phyloP scores from a whole-genome alignment of 2,329 filamentous ascomycete genomes.

The Fusarium anthophilum region DNA sequence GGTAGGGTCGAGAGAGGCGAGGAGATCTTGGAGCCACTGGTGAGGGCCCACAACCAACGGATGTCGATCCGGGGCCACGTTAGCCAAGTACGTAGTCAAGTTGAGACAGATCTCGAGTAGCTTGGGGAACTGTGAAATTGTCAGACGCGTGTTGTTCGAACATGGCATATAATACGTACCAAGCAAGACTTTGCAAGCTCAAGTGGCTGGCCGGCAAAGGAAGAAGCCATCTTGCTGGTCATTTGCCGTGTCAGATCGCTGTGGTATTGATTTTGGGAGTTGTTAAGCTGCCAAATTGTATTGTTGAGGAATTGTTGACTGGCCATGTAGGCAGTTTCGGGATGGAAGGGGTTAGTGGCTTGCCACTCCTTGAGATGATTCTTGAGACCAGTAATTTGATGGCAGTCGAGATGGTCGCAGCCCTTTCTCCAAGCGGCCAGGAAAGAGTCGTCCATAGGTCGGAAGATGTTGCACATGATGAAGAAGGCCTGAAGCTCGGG shows the following conservation, averaged over 20 bases:
- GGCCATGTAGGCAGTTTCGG: conserved; percentile 63
- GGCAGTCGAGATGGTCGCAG: conserved; percentile 63
- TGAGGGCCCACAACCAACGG: conserved; percentile 74
- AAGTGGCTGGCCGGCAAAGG: conserved; percentile 77
- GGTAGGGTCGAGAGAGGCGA: conserved; percentile 73
- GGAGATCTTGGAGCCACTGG: conserved; percentile 76
- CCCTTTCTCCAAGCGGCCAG: conserved; percentile 74
- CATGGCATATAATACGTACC: conserved; percentile 56
- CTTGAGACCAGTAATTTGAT: conserved; percentile 67
- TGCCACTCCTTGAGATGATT: conserved; percentile 65
- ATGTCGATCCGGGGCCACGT: conserved; percentile 67
- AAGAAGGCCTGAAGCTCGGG: conserved; percentile 66
- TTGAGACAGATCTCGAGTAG: conserved; percentile 80
- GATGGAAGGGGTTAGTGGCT: conserved; percentile 58
- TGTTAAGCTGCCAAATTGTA: conserved; percentile 69
- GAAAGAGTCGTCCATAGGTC: conserved; percentile 72
- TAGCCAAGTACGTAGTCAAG: conserved; percentile 76
- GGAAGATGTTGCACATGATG: conserved; percentile 70
- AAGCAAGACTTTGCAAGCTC: conserved; percentile 79
- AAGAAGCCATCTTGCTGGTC: conserved; percentile 71
- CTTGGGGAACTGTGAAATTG: conserved; percentile 72
- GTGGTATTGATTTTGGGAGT: conserved; percentile 33
- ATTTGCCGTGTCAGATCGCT: conserved; percentile 43
- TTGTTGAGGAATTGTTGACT: conserved; percentile 74
- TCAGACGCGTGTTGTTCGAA: conserved; percentile 8